Evolutionary conservation across 148 eudicot species (phyloP).

Genomic region (Drosera capensis): DNA sequence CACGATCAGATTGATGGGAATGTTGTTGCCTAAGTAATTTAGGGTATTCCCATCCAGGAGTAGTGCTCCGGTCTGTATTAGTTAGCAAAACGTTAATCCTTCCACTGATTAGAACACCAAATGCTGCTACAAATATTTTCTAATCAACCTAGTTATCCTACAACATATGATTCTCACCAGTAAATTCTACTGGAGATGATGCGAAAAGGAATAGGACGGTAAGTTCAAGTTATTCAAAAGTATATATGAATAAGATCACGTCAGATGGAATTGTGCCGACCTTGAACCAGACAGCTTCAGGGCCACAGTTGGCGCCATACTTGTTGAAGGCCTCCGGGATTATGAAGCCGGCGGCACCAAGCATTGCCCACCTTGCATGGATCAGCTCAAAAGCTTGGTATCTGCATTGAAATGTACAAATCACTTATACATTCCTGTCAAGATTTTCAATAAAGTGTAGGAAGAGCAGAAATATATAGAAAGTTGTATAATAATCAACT

Average conservation of each 20-base stretch:
- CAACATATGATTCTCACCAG: too few relatives aligned
- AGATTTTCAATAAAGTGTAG: too few relatives aligned
- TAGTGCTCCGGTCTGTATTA: conserved; percentile 79
- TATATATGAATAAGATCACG: not conserved
- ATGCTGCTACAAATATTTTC: too few relatives aligned
- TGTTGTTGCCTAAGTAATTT: conserved; percentile 90
- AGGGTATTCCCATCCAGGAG: conserved; percentile 88
- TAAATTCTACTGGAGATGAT: too few relatives aligned
- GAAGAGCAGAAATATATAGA: too few relatives aligned
- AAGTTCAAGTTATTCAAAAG: too few relatives aligned
- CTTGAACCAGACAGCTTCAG: conserved; percentile 99
- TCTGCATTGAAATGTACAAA: conserved; percentile 17
- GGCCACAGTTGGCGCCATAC: conserved; percentile 93
- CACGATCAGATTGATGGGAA: conserved; percentile 63
- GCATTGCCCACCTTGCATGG: conserved; percentile 97
- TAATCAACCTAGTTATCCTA: too few relatives aligned
- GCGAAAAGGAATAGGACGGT: too few relatives aligned
- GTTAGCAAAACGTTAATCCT: not conserved
- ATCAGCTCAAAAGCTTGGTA: conserved; percentile 86
- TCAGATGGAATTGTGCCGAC: conserved; percentile 11
- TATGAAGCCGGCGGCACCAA: conserved; percentile 90
- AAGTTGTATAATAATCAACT: too few relatives aligned
- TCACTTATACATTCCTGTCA: too few relatives aligned
- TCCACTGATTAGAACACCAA: too few relatives aligned
- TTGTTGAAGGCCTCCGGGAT: conserved; percentile 99